Conservation (phyloP, 2,329 filamentous ascomycete genomes). For the Raffaelea deltoideospora region DNA sequence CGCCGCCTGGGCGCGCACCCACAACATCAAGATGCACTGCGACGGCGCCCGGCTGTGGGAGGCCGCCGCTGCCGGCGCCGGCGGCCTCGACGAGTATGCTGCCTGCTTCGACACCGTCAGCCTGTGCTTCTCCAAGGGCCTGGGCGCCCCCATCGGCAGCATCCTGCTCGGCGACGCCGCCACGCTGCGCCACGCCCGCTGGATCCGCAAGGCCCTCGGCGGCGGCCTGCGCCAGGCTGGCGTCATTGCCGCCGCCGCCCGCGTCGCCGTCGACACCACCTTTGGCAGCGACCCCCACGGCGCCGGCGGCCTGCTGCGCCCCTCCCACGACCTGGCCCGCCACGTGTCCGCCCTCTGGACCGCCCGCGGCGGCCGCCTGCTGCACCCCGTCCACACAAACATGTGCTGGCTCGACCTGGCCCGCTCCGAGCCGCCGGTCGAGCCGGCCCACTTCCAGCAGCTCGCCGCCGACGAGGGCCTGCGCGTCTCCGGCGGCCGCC, state of each 20-base stretch:
- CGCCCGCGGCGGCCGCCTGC: constrained; percentile 50
- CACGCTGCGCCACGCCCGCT: constrained; percentile 53
- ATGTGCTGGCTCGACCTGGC: constrained; percentile 77
- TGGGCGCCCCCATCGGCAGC: constrained; percentile 36
- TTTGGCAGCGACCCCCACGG: constrained; percentile 45
- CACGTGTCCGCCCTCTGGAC: constrained; percentile 49
- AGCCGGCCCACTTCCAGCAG: constrained; percentile 20
- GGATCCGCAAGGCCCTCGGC: constrained; percentile 67
- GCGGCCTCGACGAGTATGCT: constrained; percentile 24
- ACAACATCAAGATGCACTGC: constrained; percentile 30
- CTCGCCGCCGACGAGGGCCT: constrained; percentile 27
- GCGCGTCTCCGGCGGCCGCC: constrained; percentile 21
- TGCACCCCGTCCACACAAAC: constrained; percentile 68
- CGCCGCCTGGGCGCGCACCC: constrained; percentile 47
- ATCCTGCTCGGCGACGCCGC: constrained; percentile 27
- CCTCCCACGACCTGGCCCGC: constrained; percentile 47
- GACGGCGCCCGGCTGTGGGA: constrained; percentile 39
- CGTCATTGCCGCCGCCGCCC: constrained; percentile 58
- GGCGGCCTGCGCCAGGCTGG: constrained; percentile 66
- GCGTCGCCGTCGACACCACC: constrained; percentile 65
- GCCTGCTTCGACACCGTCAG: constrained; percentile 42
- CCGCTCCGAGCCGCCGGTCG: constrained; percentile 36
- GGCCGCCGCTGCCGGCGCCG: constrained; percentile 26
- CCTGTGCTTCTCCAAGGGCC: constrained; percentile 36
- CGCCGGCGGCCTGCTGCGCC: constrained; percentile 44